A percentile compares a stretch with the other conserved stretches of the same genome.
phyloP scores from a whole-genome alignment of 2,329 filamentous ascomycete genomes.

The Fulvia fulva region DNA sequence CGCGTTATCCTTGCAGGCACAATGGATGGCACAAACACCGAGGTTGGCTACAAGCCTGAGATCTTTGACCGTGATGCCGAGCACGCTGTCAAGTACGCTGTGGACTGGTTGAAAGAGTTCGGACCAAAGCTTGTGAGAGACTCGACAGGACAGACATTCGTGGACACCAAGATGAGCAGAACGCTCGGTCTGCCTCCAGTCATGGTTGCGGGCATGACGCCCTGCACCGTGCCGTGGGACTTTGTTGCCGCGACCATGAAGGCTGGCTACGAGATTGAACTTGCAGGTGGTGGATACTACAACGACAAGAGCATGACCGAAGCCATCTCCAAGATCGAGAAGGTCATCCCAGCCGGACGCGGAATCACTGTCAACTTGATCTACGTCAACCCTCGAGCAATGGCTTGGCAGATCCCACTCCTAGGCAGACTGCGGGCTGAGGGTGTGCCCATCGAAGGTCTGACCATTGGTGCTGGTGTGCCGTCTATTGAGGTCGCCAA shows the following conservation, averaged over 20 bases:
- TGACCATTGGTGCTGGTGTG: conserved; percentile 90
- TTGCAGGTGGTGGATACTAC: conserved; percentile 87
- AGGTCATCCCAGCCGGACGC: conserved; percentile 74
- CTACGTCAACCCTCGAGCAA: conserved; percentile 83
- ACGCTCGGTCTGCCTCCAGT: conserved; percentile 79
- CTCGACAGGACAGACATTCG: conserved; percentile 80
- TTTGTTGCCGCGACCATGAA: conserved; percentile 92
- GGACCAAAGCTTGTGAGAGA: conserved; percentile 90
- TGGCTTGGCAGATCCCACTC: conserved; percentile 89
- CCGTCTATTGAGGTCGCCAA: conserved; percentile 90
- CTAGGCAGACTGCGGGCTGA: conserved; percentile 75
- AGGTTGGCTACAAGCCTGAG: conserved; percentile 97
- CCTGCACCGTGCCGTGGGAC: conserved; percentile 82
- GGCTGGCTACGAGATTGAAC: conserved; percentile 88
- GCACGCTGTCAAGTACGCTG: conserved; percentile 88
- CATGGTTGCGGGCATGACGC: conserved; percentile 93
- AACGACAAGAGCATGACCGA: conserved; percentile 76
- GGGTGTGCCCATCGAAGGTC: conserved; percentile 84
- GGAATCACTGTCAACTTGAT: conserved; percentile 89
- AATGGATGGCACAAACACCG: conserved; percentile 83
- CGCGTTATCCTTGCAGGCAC: conserved; percentile 91
- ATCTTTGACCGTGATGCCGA: conserved; percentile 95
- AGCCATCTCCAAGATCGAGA: conserved; percentile 79
- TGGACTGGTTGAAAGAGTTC: conserved; percentile 97
- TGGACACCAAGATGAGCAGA: conserved; percentile 95